phyloP scores from a whole-genome alignment of 2,329 filamentous ascomycete genomes.

The Nemania abortiva region DNA sequence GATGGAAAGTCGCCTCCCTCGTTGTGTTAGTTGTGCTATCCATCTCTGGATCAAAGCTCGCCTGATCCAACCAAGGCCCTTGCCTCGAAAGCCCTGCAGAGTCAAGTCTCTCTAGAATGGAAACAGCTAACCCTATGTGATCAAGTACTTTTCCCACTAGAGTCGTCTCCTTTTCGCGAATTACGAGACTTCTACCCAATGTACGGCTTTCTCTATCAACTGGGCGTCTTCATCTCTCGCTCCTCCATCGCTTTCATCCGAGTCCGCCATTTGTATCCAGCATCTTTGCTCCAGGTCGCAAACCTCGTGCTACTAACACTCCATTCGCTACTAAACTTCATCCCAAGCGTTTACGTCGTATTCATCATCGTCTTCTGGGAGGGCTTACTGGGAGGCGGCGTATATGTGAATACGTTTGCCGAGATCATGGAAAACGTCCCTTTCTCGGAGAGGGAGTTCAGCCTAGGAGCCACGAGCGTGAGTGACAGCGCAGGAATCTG shows the following conservation, averaged over 20 bases:
- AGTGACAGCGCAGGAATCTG: constrained; percentile 94
- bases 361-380: constrained; percentile 94
- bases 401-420: constrained; percentile 96
- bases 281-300: constrained; percentile 81
- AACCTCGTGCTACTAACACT: constrained; percentile 80
- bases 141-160: constrained; percentile 80
- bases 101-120: neutral
- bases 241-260: constrained; percentile 90
- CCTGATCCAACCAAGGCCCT: neutral
- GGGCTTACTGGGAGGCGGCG: constrained; percentile 86
- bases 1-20: too few relatives aligned
- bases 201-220: constrained; percentile 94
- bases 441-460: constrained; percentile 86
- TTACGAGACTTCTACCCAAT: constrained; percentile 93
- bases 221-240: constrained; percentile 93
- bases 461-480: constrained; percentile 87
- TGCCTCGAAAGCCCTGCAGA: neutral
- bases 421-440: constrained; percentile 89
- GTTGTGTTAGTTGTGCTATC: neutral
- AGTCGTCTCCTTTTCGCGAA: constrained; percentile 79
- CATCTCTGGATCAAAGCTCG: neutral
- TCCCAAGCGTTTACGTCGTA: constrained; percentile 87
- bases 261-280: constrained; percentile 83
- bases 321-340: constrained; percentile 83
- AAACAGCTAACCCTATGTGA: constrained; percentile 15